Percentiles rank a stretch among this genome's conserved stretches.
Conservation (phyloP, 2,329 filamentous ascomycete genomes). For the Sporothrix sp. region DNA sequence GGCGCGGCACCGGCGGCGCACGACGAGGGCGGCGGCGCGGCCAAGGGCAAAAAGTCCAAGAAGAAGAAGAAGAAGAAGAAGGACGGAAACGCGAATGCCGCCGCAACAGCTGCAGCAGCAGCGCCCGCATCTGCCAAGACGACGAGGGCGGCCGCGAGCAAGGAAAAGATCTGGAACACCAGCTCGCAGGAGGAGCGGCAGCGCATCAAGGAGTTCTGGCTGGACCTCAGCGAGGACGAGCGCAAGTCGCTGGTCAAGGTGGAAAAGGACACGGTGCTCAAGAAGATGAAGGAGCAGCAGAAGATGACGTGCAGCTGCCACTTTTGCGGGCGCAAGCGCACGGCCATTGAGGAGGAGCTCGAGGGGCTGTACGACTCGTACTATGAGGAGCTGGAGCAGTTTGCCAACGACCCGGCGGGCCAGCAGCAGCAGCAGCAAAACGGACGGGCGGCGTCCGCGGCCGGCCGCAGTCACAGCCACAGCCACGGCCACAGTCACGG, state of each 20-base stretch:
- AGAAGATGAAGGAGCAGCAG: conserved; percentile 99
- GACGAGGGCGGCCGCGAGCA: conserved; percentile 35
- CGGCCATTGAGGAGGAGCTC: conserved; percentile 93
- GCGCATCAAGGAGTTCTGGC: conserved; percentile 97
- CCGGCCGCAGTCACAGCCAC: neutral
- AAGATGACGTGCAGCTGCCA: conserved; percentile 98
- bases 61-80: conserved; percentile 57
- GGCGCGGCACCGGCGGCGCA: conserved; percentile 26
- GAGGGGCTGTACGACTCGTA: conserved; percentile 98
- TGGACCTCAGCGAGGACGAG: conserved; percentile 86
- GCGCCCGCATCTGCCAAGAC: neutral
- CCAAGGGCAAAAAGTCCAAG: conserved; percentile 50
- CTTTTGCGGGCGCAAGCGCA: conserved; percentile 91
- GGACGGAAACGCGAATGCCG: neutral
- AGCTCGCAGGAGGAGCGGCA: conserved; percentile 89
- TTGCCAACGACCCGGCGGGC: conserved; percentile 61
- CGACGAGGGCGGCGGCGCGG: conserved; percentile 17
- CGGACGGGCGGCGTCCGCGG: neutral
- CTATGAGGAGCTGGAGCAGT: conserved; percentile 95
- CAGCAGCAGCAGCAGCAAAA: conserved; percentile 40
- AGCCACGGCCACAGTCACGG: neutral
- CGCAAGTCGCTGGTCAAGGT: conserved; percentile 94
- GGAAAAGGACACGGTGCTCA: conserved; percentile 93
- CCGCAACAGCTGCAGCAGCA: neutral
- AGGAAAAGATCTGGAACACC: conserved; percentile 95